Evolutionary conservation across 2,329 filamentous ascomycete species (phyloP).

Genomic region (Monosporascus sp.): DNA sequence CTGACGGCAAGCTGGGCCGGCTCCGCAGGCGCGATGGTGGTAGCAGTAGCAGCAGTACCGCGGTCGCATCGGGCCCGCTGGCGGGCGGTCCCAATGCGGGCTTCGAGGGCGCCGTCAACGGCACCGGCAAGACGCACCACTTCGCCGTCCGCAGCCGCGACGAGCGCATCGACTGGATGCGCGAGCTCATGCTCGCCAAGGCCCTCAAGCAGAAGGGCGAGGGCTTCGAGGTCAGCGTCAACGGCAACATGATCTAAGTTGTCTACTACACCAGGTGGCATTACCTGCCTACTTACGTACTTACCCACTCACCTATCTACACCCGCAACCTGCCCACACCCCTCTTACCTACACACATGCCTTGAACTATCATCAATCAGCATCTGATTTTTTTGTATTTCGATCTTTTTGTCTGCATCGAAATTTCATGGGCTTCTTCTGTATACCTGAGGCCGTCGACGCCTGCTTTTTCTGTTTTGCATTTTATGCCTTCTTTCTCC

Average conservation of each 20-base stretch:
- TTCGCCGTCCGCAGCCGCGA: conserved; percentile 85
- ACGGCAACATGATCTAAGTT: conserved; percentile 66
- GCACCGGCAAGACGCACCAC: conserved; percentile 79
- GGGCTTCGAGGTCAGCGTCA: conserved; percentile 76
- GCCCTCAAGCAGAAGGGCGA: conserved; percentile 78
- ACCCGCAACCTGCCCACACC: background rate
- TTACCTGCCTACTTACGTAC: background rate
- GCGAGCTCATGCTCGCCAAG: conserved; percentile 86
- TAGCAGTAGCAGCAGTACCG: conserved; percentile 8
- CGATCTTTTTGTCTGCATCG: no score
- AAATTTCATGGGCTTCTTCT: no score
- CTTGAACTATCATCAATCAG: no score
- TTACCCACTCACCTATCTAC: background rate
- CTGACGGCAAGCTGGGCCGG: conserved; percentile 41
- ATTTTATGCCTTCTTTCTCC: background rate
- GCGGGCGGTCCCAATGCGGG: conserved; percentile 23
- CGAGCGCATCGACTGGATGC: conserved; percentile 96
- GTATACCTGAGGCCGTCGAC: no score
- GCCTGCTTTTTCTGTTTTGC: background rate
- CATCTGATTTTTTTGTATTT: no score
- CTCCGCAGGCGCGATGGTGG: conserved; percentile 49
- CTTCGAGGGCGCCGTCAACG: conserved; percentile 40
- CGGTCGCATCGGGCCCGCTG: conserved; percentile 25
- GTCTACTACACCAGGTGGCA: no score
- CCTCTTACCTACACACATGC: no score